Evolutionary conservation across 2,329 filamentous ascomycete species (phyloP).

Genomic region (Ophiostoma sp.): DNA sequence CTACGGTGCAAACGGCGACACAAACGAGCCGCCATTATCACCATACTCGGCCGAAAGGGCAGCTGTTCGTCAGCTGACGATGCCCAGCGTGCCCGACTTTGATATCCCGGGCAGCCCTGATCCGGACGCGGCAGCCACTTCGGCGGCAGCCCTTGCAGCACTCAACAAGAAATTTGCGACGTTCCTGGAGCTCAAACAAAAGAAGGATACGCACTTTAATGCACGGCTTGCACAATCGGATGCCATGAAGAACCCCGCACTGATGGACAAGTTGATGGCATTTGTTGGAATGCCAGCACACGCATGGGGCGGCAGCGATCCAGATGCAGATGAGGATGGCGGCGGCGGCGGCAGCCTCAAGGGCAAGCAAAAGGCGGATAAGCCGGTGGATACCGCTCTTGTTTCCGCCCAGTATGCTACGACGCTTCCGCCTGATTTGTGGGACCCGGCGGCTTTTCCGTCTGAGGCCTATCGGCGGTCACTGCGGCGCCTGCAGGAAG

Average conservation of each 20-base stretch:
- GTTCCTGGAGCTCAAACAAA: conserved; percentile 72
- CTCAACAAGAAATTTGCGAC: conserved; percentile 68
- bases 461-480: conserved; percentile 53
- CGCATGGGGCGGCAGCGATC: conserved; percentile 39
- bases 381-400: not conserved
- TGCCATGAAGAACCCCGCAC: conserved; percentile 69
- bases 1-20: conserved; percentile 23
- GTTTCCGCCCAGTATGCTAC: conserved; percentile 60
- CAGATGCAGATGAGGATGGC: conserved; percentile 32
- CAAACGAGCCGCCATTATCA: conserved; percentile 46
- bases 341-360: not conserved
- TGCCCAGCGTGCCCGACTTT: conserved; percentile 70
- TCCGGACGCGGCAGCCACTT: conserved; percentile 55
- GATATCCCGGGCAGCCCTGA: conserved; percentile 74
- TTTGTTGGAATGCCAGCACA: conserved; percentile 54
- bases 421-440: conserved; percentile 56
- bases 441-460: conserved; percentile 60
- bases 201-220: conserved; percentile 76
- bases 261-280: conserved; percentile 70
- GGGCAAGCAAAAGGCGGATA: conserved; percentile 27
- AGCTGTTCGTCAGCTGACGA: conserved; percentile 68
- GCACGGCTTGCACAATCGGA: conserved; percentile 66
- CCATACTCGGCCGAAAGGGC: conserved; percentile 68
- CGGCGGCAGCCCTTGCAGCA: conserved; percentile 39
- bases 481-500: conserved; percentile 52